Evolutionary conservation across 2,329 filamentous ascomycete genomes (phyloP), one percentile per base, ranked within the genome.

Genomic region (Aspergillus amoenus): DNA sequence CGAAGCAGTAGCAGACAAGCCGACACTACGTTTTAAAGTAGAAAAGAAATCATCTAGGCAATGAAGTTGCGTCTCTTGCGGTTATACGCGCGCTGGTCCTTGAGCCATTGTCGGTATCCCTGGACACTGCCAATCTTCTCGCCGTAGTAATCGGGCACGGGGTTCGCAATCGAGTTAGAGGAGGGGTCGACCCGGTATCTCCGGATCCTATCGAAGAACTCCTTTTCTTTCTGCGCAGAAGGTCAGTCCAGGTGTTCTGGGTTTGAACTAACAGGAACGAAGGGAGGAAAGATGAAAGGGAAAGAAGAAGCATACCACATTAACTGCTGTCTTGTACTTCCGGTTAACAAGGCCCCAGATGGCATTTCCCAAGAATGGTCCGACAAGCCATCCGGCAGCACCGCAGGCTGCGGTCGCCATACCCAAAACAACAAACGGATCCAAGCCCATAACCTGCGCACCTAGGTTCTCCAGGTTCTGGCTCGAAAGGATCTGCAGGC

Each of bases 31-130:
- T 41, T 41, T 42, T 15, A 37, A 27, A 15, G 5, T 32, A 22
- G 9, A 15, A 45, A 6, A 44, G 41, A 52, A 39, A 44, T 44
- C 15, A 46, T 54, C 63, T 65, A 75, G n/a, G 65, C 50, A 57
- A 77, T 73, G 60, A 75, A 76, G 59, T 66, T 75, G 44, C 73
- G 70, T 73, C 86, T 87, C 85, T 95, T 96, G 81, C 92, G 92
- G 79, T 96, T 96, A 79, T 96, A 99, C 9, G 93, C 93, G 61
- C 93, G 84, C 81, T 97, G 94, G 71, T 99, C 94, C 82, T 96
- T 97, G 69, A 99, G 79, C 94, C 94, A 99, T 74, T 91, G 88
- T 68, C 94, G 82, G 75, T 97, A 99, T 46, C 91, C 93, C 53
- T 87, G 83, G 21, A 97, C 91, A 68, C 92, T 96, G 51, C 90